phyloP scores from a whole-genome alignment of 805 yeast species.

The Yarrowia keelungensis region DNA sequence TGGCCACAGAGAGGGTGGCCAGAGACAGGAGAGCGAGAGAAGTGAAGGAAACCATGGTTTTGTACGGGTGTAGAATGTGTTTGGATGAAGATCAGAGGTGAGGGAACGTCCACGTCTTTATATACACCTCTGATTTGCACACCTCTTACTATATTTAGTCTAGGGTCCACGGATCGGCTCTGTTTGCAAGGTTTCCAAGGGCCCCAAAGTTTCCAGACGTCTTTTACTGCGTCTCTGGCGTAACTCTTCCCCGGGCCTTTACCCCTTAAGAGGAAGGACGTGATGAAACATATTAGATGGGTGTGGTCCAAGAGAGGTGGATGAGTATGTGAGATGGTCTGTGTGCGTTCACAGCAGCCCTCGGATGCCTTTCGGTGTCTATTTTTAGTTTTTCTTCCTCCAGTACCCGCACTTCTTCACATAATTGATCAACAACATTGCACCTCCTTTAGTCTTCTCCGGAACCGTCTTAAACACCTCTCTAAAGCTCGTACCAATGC shows the following conservation, averaged over 20 bases:
- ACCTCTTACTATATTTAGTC: background rate
- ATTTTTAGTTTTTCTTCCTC: too few relatives aligned
- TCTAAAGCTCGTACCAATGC: background rate
- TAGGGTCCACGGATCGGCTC: background rate
- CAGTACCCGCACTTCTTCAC: too few relatives aligned
- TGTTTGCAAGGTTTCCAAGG: constrained; percentile 15
- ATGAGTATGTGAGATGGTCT: background rate
- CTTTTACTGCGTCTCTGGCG: constrained; percentile 1
- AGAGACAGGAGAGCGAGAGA: constrained; percentile 14
- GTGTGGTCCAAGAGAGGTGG: too few relatives aligned
- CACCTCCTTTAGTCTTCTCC: background rate
- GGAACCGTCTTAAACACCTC: too few relatives aligned
- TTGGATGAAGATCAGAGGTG: background rate
- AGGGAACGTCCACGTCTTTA: background rate
- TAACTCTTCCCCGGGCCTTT: constrained; percentile 12
- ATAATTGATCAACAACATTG: too few relatives aligned
- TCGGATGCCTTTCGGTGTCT: too few relatives aligned
- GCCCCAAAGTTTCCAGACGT: background rate
- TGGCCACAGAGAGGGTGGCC: constrained; percentile 16
- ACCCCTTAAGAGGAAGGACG: constrained; percentile 8
- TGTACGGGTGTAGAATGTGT: background rate
- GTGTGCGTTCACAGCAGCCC: background rate
- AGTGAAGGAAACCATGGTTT: constrained; percentile 19
- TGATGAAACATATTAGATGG: constrained; percentile 6
- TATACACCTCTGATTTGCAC: background rate